Percentiles rank a stretch among this genome's conserved stretches.
Evolutionary conservation across 228 moss, liverwort and hornwort species (phyloP).

Genomic region (Sphagnum magellanicum): DNA sequence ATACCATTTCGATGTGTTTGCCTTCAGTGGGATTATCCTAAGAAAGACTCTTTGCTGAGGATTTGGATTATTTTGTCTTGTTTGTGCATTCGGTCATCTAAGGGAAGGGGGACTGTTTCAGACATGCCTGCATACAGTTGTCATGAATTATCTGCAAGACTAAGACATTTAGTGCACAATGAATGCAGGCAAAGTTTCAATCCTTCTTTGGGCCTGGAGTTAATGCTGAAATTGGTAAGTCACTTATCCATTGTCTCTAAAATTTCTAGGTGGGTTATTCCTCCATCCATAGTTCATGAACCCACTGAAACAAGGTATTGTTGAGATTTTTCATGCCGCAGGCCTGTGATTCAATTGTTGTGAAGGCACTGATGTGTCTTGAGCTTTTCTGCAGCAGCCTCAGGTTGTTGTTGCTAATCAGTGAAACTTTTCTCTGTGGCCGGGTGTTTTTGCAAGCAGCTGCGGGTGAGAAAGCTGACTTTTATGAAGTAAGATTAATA

Average conservation of each 20-base stretch:
- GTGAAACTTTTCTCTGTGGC: too few species aligned
- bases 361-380: background rate
- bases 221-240: constrained; percentile 72
- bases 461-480: constrained; percentile 30
- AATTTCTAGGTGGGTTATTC: background rate
- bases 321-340: background rate
- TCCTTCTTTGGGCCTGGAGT: constrained; percentile 97
- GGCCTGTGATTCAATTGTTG: background rate
- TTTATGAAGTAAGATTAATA: constrained; percentile 76
- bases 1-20: background rate
- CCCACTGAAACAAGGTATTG: background rate
- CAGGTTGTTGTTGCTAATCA: background rate
- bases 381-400: background rate
- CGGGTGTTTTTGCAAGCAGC: constrained; percentile 32
- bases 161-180: background rate
- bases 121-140: background rate
- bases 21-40: too few species aligned
- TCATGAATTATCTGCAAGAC: background rate
- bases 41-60: background rate
- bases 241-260: background rate
- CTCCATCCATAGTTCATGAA: background rate
- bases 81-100: background rate
- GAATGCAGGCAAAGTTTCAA: constrained; percentile 75
- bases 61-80: constrained; percentile 5
- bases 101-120: background rate